These are phyloP conservation scores for Wickerhamiella pararugosa DNA, from an alignment of 1,139 yeast genomes.

Conservation along the genomic window DNA sequence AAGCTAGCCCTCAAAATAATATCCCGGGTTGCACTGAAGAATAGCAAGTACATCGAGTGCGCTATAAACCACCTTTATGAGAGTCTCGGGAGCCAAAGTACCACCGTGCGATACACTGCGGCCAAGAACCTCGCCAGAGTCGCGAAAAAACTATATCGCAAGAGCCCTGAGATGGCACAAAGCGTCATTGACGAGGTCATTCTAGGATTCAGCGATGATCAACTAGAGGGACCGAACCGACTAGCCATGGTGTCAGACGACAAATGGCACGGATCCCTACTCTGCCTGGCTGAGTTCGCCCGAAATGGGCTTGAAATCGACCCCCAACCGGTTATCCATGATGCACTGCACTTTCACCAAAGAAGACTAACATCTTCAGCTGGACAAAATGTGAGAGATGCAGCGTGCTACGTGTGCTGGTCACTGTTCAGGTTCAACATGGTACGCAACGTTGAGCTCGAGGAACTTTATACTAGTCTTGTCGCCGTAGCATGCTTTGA, in stretches of 20 bases:
- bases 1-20: slow-evolving; percentile 25
- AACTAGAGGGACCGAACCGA: slow-evolving; percentile 8
- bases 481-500: slow-evolving; percentile 50
- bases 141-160: slow-evolving; percentile 19
- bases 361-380: slow-evolving; percentile 33
- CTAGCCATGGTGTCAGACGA: slow-evolving; percentile 22
- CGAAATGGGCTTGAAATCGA: slow-evolving; percentile 17
- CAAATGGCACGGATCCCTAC: slow-evolving; percentile 32
- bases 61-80: slow-evolving; percentile 27
- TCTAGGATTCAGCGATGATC: slow-evolving; percentile 19
- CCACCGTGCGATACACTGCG: slow-evolving; percentile 30
- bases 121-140: slow-evolving; percentile 35
- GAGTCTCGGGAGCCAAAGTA: slow-evolving; percentile 25
- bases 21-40: slow-evolving; percentile 24
- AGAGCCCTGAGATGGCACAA: slow-evolving; percentile 16
- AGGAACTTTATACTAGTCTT: slow-evolving; percentile 20
- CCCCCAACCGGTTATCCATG: slow-evolving; percentile 22
- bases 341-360: slow-evolving; percentile 41
- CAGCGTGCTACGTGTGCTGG: slow-evolving; percentile 70
- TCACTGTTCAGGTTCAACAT: slow-evolving; percentile 34
- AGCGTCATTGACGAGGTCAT: slow-evolving; percentile 26
- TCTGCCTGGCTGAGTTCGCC: slow-evolving; percentile 33
- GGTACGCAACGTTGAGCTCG: slow-evolving; percentile 14
- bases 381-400: slow-evolving; percentile 65
- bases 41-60: slow-evolving; percentile 26